Conservation (phyloP, 2,329 filamentous ascomycete genomes). For the Aphanocladium album region DNA sequence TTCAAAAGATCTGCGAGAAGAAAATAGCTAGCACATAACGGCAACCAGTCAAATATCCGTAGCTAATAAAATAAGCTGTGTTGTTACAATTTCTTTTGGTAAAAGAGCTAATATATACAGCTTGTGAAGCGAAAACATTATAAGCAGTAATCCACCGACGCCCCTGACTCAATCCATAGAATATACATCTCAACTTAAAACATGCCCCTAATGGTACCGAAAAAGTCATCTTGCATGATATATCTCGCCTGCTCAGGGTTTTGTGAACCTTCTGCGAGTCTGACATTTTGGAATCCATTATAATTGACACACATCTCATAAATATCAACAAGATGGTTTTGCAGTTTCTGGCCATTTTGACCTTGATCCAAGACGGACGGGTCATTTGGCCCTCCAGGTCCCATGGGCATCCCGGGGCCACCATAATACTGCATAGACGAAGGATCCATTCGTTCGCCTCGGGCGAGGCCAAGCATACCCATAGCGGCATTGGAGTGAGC, state of each 20-base stretch:
- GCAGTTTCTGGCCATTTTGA: background rate
- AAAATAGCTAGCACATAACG: too few relatives aligned
- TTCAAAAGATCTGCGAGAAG: background rate
- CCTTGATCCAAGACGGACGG: background rate
- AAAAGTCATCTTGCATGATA: background rate
- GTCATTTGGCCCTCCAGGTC: background rate
- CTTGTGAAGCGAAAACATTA: background rate
- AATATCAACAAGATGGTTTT: background rate
- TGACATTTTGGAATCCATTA: background rate
- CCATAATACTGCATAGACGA: background rate
- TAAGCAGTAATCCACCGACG: background rate
- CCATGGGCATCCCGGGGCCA: background rate
- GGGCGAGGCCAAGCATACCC: slow-evolving; percentile 52
- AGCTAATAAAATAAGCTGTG: background rate
- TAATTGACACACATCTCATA: slow-evolving; percentile 1
- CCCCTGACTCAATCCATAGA: background rate
- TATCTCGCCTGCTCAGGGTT: background rate
- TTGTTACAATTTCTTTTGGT: background rate
- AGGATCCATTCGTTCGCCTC: slow-evolving; percentile 20
- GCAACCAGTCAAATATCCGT: too few relatives aligned
- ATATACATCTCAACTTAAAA: background rate
- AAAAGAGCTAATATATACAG: background rate
- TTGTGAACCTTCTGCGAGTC: background rate
- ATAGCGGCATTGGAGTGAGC: slow-evolving; percentile 47
- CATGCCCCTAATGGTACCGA: background rate